Evolutionary conservation across 371 early-diverging fungal genomes (phyloP), one percentile per base, ranked within the genome.

Genomic region (Globomyces sp.): DNA sequence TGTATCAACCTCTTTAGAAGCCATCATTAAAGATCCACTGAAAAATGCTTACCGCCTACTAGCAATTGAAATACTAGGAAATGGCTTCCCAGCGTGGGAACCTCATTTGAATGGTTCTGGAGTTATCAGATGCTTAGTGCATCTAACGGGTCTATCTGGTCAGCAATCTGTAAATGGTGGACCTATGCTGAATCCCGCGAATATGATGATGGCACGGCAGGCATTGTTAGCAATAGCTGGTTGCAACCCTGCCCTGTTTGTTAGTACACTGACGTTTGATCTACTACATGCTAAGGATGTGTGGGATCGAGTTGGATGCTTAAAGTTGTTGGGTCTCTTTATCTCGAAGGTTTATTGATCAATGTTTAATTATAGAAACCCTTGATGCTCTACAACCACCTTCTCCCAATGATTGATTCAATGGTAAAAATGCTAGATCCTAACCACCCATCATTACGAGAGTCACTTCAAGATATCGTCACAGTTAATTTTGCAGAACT

Each of bases 351-450:
- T 87, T 69, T 46, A 51, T 10, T 36, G 10, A 9, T 24, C 24
- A 24, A 24, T 24, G 24, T 5, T 42, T 59, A 8, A 60, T 39
- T 55, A 0, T 72, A 89, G 88, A 86, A 86, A 67, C 92, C 92
- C 0, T 52, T 79, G 4, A 65, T 92, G 1, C 70, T 92, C 0
- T 85, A 85, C 68, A 71, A 80, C 1, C 80, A 84, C 66, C 74
- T 92, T 0, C 77, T 87, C 3, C 76, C 79, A 1, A 81, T 93
- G 1, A 82, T 88, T 0, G 94, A 92, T 66, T 86, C 89, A 0
- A 86, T 94, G 44, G 89, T 94, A 2, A 90, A 89, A 60, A 86
- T 89, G n/a, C 73, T 93, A 34, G 92, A 94, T 72, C 94, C 94
- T 0, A 92, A 90, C 64, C 72, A 78, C 4, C 86, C 92, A 1